These are phyloP conservation scores for Tricholoma furcatifolium DNA, from an alignment of 768 basidiomycete genomes.

Conservation along the genomic window DNA sequence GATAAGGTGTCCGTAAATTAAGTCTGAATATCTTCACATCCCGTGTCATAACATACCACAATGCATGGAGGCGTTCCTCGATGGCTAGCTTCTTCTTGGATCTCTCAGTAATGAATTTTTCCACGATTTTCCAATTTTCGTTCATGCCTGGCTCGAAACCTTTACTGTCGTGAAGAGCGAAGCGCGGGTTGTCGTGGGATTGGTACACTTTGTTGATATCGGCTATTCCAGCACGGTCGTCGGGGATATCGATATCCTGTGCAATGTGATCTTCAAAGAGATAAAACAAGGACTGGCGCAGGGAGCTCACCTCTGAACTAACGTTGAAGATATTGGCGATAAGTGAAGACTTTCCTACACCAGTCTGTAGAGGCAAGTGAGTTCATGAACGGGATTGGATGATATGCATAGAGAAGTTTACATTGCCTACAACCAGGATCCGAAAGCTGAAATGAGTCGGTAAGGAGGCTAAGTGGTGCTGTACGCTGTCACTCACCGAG, in stretches of 20 bases:
- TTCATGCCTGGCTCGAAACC: background rate
- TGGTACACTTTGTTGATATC: background rate
- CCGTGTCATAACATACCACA: background rate
- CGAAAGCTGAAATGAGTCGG: background rate
- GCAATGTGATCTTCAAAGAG: background rate
- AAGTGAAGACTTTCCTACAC: constrained; percentile 3
- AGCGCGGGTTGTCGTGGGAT: background rate
- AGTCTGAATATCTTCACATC: background rate
- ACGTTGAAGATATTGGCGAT: constrained; percentile 1
- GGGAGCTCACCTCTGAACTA: background rate
- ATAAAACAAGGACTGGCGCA: background rate
- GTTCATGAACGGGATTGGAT: background rate
- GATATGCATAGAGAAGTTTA: background rate
- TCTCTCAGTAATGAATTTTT: background rate
- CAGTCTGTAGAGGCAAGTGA: background rate
- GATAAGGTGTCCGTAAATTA: background rate
- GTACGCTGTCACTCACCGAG: no score
- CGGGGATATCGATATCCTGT: constrained; percentile 4
- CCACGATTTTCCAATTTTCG: background rate
- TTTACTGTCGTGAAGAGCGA: constrained; percentile 3
- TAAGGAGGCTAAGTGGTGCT: background rate
- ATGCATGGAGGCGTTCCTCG: background rate
- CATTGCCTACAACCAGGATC: constrained; percentile 5
- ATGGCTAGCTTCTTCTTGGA: background rate
- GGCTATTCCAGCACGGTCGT: background rate